These are phyloP conservation scores for Rhamnella rubrinervis DNA, from an alignment of 331 rosid genomes.

Conservation along the genomic window DNA sequence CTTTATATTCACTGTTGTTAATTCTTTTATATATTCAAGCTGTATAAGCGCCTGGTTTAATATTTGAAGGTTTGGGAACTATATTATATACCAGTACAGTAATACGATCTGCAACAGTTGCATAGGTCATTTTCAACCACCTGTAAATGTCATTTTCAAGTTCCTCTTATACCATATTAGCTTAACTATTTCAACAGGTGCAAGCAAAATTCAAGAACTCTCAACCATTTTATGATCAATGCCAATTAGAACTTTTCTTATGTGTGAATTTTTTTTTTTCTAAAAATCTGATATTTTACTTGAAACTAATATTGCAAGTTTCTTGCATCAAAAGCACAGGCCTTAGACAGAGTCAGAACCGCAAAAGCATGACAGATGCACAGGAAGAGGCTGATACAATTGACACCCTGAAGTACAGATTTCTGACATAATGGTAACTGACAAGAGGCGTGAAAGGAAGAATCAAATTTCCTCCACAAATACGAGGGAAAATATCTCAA, in stretches of 20 bases:
- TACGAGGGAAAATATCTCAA: conserved; percentile 1
- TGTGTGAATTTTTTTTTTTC: too few species aligned
- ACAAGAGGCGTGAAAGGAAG: conserved; percentile 21
- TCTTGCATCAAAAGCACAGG: conserved; percentile 13
- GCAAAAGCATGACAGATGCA: neutral
- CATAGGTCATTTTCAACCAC: neutral
- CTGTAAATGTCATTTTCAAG: neutral
- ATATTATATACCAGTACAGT: neutral
- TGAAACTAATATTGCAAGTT: neutral
- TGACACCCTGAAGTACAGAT: conserved; percentile 20
- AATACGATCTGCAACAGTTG: too few species aligned
- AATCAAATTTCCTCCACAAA: conserved; percentile 36
- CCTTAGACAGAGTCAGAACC: neutral
- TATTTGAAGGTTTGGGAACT: neutral
- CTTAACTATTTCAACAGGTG: too few species aligned
- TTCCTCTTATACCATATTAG: neutral
- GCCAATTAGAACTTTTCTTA: too few species aligned
- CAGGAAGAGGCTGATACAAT: conserved; percentile 33
- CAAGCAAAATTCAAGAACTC: too few species aligned
- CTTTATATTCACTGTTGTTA: conserved; percentile 1
- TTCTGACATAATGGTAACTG: neutral
- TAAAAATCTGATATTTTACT: too few species aligned
- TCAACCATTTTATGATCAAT: too few species aligned
- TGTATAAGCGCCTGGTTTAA: conserved; percentile 17
- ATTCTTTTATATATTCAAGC: neutral